These are phyloP conservation scores for Alternaria infectoria DNA, from an alignment of 2,329 filamentous ascomycete genomes.

Conservation along the genomic window DNA sequence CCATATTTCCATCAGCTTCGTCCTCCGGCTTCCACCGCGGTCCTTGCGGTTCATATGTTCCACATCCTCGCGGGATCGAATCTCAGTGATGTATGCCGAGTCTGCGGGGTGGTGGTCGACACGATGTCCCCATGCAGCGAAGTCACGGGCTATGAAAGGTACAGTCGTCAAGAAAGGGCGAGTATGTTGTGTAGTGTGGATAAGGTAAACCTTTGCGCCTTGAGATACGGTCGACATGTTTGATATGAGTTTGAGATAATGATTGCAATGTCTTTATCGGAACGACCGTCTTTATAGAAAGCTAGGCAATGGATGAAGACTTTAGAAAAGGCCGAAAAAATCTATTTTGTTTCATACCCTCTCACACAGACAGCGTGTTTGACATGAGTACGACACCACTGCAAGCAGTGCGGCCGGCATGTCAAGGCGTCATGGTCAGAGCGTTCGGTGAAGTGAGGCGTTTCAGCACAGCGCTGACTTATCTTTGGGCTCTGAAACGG, in stretches of 20 bases:
- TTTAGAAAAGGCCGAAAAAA: not conserved
- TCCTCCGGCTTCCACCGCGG: slow-evolving; percentile 8
- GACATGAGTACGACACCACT: not conserved
- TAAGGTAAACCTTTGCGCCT: slow-evolving; percentile 13
- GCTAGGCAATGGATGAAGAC: no score
- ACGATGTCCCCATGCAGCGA: slow-evolving; percentile 19
- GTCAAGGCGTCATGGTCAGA: not conserved
- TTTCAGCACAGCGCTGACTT: not conserved
- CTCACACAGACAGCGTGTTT: not conserved
- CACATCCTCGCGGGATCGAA: slow-evolving; percentile 13
- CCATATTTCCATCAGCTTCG: slow-evolving; percentile 26
- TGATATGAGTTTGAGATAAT: not conserved
- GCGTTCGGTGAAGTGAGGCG: not conserved
- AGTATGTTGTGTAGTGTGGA: slow-evolving; percentile 7
- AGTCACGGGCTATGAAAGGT: slow-evolving; percentile 25
- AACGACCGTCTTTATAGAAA: not conserved
- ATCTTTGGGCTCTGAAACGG: not conserved
- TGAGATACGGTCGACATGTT: not conserved
- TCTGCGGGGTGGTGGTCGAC: slow-evolving; percentile 15
- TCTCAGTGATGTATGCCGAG: slow-evolving; percentile 21
- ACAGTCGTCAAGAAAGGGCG: slow-evolving; percentile 20
- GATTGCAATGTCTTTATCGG: not conserved
- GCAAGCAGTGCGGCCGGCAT: not conserved
- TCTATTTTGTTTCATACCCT: not conserved
- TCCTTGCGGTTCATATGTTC: slow-evolving; percentile 5